Conservation (phyloP, 441 rosid species). For the Monsonia emarginata region DNA sequence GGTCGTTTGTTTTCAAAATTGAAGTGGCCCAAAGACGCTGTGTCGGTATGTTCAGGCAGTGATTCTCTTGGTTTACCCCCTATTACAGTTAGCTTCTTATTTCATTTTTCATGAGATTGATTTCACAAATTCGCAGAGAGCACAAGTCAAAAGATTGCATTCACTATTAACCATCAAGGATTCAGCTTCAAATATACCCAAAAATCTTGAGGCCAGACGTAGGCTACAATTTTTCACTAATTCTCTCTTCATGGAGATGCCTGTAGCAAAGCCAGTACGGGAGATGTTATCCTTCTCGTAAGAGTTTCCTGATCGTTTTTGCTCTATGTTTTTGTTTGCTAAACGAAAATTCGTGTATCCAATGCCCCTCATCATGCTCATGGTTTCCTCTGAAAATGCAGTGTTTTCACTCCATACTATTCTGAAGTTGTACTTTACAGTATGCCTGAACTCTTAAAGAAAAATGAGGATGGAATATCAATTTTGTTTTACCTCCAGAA, state of each 20-base stretch:
- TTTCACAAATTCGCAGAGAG: slow-evolving; percentile 44
- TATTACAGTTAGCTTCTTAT: slow-evolving; percentile 4
- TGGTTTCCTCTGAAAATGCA: slow-evolving; percentile 29
- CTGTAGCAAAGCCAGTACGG: slow-evolving; percentile 63
- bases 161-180: slow-evolving; percentile 86
- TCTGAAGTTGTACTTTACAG: slow-evolving; percentile 94
- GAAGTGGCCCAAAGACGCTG: slow-evolving; percentile 85
- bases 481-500: slow-evolving; percentile 93
- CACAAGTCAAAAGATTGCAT: slow-evolving; percentile 67
- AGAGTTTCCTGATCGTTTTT: not conserved
- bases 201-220: slow-evolving; percentile 85
- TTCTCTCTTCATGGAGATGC: slow-evolving; percentile 91
- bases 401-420: slow-evolving; percentile 97
- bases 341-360: not conserved
- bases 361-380: not conserved
- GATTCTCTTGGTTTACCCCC: no score
- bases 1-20: slow-evolving; percentile 80
- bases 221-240: slow-evolving; percentile 86
- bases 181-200: slow-evolving; percentile 79
- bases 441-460: slow-evolving; percentile 73
- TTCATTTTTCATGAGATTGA: slow-evolving; percentile 12
- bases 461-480: slow-evolving; percentile 96
- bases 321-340: not conserved
- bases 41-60: slow-evolving; percentile 43
- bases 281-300: slow-evolving; percentile 86